Base-by-base conservation (phyloP, 225 moss, liverwort and hornwort genomes). In the Climacium dendroides region DNA sequence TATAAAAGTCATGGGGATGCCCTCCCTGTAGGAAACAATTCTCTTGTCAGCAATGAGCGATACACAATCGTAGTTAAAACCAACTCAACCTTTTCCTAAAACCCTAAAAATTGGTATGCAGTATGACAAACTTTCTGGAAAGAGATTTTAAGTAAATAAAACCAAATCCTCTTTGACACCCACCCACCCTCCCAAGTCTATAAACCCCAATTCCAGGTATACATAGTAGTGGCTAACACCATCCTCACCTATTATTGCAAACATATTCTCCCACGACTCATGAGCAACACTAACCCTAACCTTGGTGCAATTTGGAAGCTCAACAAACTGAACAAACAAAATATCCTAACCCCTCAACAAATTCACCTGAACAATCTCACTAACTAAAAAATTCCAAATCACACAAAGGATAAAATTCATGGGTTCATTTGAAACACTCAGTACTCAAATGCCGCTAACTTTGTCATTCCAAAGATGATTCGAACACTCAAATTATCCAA, bases 1-100 rank as follows among this genome's bases (percentile, higher is more conserved):
- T 94, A 48, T 57, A 84, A 64, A 94, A 94, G 85, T 94, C 94
- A 69, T 89, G 92, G 74, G 82, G 85, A 87, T 94, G 94, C 57
- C 80, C 71, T 80, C 85, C 91, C 94, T 94, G 89, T 67, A 74
- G 77, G 75, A 67, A 87, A 78, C 34, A 66, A 64, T 60, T 57
- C 37, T 85, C 85, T 83, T 71, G 22, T 91, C 70, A 89, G 58
- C 58, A 43, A 85, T 34, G 63, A 83, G 45, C 76, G 76, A 78
- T 84, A 61, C 15, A 66, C 63, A 70, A 80, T 52, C 14, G 20
- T 24, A n/a, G 26, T 74, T 24, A 59, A 54, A 80, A 64, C 19
- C 45, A 76, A 88, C 30, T 66, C 30, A 83, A 59, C 22, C 29
- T 48, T 80, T 22, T 60, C 73, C 87, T 63, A 43, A 64, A 53